Conservation (phyloP, 306 rosid species). For the Gastrolobium bilobum region DNA sequence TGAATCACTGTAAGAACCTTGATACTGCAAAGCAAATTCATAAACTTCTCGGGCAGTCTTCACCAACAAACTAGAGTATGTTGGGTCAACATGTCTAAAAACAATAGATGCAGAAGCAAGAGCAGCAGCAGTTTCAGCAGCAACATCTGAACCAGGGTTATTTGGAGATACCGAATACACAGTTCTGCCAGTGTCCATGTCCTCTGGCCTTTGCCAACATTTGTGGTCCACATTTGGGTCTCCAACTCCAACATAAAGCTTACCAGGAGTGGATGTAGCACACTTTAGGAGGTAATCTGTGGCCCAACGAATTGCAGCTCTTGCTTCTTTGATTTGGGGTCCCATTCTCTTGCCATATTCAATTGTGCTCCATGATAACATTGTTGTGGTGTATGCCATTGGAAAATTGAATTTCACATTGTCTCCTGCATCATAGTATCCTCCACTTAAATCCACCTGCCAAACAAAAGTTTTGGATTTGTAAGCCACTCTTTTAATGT, state of each 20-base stretch:
- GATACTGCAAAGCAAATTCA: constrained; percentile 74
- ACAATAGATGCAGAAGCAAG: constrained; percentile 90
- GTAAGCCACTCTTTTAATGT: background rate
- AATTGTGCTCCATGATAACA: constrained; percentile 86
- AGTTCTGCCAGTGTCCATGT: constrained; percentile 75
- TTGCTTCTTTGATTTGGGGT: constrained; percentile 57
- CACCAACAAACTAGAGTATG: constrained; percentile 68
- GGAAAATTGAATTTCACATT: constrained; percentile 93
- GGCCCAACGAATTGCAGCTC: constrained; percentile 82
- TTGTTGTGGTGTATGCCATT: constrained; percentile 90
- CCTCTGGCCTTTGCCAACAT: constrained; percentile 98
- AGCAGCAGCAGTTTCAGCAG: constrained; percentile 93
- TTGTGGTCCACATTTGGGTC: constrained; percentile 84
- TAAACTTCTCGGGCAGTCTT: constrained; percentile 73
- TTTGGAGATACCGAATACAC: constrained; percentile 73
- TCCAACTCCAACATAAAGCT: constrained; percentile 90
- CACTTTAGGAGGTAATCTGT: constrained; percentile 83
- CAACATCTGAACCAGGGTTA: constrained; percentile 89
- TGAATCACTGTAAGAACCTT: constrained; percentile 82
- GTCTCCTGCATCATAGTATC: constrained; percentile 97
- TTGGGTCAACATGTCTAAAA: constrained; percentile 69
- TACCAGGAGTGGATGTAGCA: constrained; percentile 73
- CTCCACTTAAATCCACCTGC: constrained; percentile 92
- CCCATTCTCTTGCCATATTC: constrained; percentile 89
- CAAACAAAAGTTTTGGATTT: constrained; percentile 3